Base-by-base conservation (phyloP, 129 eudicot genomes). In the Flaveria brownii region DNA sequence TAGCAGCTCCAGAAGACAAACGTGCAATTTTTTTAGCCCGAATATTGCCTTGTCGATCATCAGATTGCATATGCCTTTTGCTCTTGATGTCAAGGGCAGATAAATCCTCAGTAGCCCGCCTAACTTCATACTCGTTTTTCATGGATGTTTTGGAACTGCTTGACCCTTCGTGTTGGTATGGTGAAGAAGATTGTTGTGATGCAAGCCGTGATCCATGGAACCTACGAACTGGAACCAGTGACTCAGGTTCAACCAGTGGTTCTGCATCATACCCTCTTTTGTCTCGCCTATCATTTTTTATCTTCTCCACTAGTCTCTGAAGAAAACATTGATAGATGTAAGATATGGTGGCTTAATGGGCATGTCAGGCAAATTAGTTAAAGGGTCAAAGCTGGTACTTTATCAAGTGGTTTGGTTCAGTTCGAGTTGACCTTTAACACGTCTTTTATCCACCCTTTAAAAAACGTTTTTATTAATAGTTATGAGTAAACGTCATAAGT, bases 181-280 rank as follows among this genome's bases (percentile, higher is more conserved):
- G 97, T 82, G 96, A 84, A 45, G 90, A 68, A 36, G 41, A 36
- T 60, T 86, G 87, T 56, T 87, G 93, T 9, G 96, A 87, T 75
- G 93, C 97, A 76, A 93, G 96, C 23, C 91, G 97, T 57, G 98
- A 88, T 74, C 96, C 97, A 43, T 81, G 87, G 82, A 86, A 93
- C 36, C 82, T 89, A 33, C 83, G 71, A 84, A 90, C 93, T 3
- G 93, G 91, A 66, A 90, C 98, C 82, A 93, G 51, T 12, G 88
- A 85, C 22, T 87, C 90, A 25, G 91, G 97, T 41, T 71, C 79
- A 16, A 68, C 50, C 66, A 45, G 80, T 73, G 97, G 96, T 77
- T 77, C 88, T 50, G 65, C 76, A 81, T 88, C 86, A 72, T 91
- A 91, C 70, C 91, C 96, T 85, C 93, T 84, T 68, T 74, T 84